phyloP scores from a whole-genome alignment of 805 yeast genomes.

The Kregervanrija pseudodelftensis region DNA sequence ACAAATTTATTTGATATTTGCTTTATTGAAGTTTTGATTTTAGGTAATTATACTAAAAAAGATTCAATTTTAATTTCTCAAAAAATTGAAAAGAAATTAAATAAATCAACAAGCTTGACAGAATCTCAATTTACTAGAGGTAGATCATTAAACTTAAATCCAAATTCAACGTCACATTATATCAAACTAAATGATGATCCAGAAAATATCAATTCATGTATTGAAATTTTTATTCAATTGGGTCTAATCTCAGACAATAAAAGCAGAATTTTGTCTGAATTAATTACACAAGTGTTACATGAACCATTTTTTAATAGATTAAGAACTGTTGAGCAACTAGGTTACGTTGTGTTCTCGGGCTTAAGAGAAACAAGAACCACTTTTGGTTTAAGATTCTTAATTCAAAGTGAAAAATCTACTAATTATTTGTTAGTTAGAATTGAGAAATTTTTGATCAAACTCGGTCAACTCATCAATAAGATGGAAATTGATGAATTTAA shows the following conservation, averaged over 20 bases:
- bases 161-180: slow-evolving; percentile 35
- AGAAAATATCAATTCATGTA: slow-evolving; percentile 74
- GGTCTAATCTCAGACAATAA: slow-evolving; percentile 41
- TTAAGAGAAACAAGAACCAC: slow-evolving; percentile 61
- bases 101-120: slow-evolving; percentile 30
- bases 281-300: slow-evolving; percentile 63
- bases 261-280: slow-evolving; percentile 45
- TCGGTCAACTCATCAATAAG: slow-evolving; percentile 36
- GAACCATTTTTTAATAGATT: slow-evolving; percentile 89
- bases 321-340: slow-evolving; percentile 91
- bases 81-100: slow-evolving; percentile 29
- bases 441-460: slow-evolving; percentile 47
- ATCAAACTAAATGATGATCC: slow-evolving; percentile 51
- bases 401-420: slow-evolving; percentile 79
- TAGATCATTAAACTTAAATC: slow-evolving; percentile 36
- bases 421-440: slow-evolving; percentile 73
- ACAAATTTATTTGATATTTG: slow-evolving; percentile 50
- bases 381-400: slow-evolving; percentile 62
- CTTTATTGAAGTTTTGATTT: slow-evolving; percentile 63
- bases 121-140: slow-evolving; percentile 37
- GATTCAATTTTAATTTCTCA: slow-evolving; percentile 47
- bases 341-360: slow-evolving; percentile 87
- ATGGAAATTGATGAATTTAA: slow-evolving; percentile 60
- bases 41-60: slow-evolving; percentile 59
- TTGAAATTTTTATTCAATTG: slow-evolving; percentile 69